Base-by-base conservation (phyloP, 2,329 filamentous ascomycete genomes). In the Didymella keratinophila region DNA sequence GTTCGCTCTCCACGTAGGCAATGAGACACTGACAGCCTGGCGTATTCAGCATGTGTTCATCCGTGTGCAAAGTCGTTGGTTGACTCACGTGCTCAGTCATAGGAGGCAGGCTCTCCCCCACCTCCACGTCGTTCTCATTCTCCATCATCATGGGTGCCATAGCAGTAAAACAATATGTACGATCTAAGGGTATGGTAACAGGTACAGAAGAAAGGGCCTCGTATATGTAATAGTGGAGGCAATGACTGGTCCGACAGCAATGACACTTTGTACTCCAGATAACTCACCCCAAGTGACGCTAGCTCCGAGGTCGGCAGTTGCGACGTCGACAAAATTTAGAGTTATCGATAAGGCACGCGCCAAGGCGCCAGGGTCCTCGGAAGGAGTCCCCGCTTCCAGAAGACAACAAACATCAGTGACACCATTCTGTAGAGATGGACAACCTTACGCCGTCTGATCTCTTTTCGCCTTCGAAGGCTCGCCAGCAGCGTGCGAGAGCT, bases 11-110 rank as follows among this genome's bases (percentile, higher is more conserved):
- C 95, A 99, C 79, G 93, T 96, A 37, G 95, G 95, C 25, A 99
- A 82, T 16, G 95, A 98, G 41, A 98, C 94, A 76, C 94, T 98
- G 65, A 98, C 92, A 64, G 94, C 95, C 93, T 97, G 65, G 51
- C 32, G 41, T 43, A 44, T 62, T 68, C 68, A 71, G 64, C 52
- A 62, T 45, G 42, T 42, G 49, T 14, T 43, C 36, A 27, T 9
- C 21, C 34, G 30, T 28, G 18, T 23, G 28, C 4, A 28, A 47
- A 23, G 16, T 47, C 55, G 42, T 42, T 50, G 49, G 32, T 66
- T 65, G 65, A 75, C 76, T 70, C 70, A 78, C 76, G 70, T 78
- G 76, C 58, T 73, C 74, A 28, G 76, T 78, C 59, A 76, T 69
- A 12, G 75, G 74, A 25, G 76, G 76, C 45, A 78, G 67, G 47